A percentile compares a stretch with the other conserved stretches of the same genome.
These are phyloP conservation scores for Knoxia roxburghii DNA, from an alignment of 257 asterid species.

Conservation along the genomic window DNA sequence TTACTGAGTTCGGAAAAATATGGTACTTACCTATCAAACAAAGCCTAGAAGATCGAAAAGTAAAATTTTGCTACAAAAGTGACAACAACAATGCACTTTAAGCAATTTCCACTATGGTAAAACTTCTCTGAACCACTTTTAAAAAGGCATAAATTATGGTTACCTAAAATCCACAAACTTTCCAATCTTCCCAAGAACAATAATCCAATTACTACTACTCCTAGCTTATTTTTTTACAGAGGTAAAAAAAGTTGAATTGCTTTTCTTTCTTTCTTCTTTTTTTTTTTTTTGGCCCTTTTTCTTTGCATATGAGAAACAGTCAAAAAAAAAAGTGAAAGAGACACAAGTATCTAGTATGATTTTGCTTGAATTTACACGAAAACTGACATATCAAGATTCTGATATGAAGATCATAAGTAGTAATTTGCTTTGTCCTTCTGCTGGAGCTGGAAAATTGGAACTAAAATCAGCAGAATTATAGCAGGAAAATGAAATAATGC, in stretches of 20 bases:
- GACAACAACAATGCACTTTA: slow-evolving; percentile 19
- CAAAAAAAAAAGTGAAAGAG: slow-evolving; percentile 14
- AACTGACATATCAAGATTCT: background rate
- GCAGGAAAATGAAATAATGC: background rate
- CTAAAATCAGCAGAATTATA: too few relatives aligned
- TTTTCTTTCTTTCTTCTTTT: too few relatives aligned
- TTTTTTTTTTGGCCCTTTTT: too few relatives aligned
- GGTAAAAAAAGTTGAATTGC: slow-evolving; percentile 1
- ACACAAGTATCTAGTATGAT: slow-evolving; percentile 7
- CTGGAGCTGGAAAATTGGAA: too few relatives aligned
- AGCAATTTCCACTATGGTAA: slow-evolving; percentile 32
- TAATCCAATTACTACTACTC: too few relatives aligned
- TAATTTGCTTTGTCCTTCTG: background rate
- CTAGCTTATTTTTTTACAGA: too few relatives aligned
- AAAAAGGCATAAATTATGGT: slow-evolving; percentile 26
- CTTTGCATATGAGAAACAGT: slow-evolving; percentile 6
- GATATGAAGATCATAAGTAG: too few relatives aligned
- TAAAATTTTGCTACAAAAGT: slow-evolving; percentile 6
- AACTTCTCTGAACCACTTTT: slow-evolving; percentile 34
- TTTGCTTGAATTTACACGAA: background rate
- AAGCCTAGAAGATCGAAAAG: slow-evolving; percentile 6
- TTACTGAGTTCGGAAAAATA: slow-evolving; percentile 32
- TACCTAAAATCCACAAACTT: slow-evolving; percentile 19
- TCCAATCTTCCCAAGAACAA: slow-evolving; percentile 16
- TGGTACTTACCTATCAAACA: slow-evolving; percentile 13